Evolutionary conservation across 495 filamentous ascomycete species (phyloP).

Genomic region (Penicillium desertorum): DNA sequence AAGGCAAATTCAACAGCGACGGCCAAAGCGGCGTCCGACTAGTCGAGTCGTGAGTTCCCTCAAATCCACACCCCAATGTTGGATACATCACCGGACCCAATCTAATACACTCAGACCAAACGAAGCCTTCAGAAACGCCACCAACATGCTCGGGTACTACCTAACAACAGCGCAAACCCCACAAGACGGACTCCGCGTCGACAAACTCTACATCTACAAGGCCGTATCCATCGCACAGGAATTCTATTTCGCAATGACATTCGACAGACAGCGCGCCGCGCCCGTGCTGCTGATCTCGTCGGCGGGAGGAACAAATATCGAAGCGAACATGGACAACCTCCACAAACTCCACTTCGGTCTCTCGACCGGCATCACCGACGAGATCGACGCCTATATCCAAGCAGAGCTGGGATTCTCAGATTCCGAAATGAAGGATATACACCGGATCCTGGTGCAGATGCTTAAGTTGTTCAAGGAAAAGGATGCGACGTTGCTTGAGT

Average conservation of each 20-base stretch:
- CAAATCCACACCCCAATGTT: background rate
- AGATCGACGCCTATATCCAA: conserved; percentile 27
- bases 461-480: conserved; percentile 30
- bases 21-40: conserved; percentile 35
- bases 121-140: conserved; percentile 34
- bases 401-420: conserved; percentile 27
- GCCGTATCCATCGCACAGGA: conserved; percentile 29
- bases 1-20: conserved; percentile 34
- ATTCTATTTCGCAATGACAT: conserved; percentile 36
- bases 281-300: conserved; percentile 34
- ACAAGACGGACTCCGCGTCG: conserved; percentile 29
- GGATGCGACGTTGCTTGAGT: conserved; percentile 37
- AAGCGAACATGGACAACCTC: conserved; percentile 30
- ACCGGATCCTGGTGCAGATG: conserved; percentile 29
- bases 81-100: background rate
- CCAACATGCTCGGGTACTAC: conserved; percentile 34
- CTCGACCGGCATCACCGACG: conserved; percentile 22
- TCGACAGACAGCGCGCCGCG: conserved; percentile 31
- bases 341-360: conserved; percentile 30
- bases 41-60: conserved; percentile 25
- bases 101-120: conserved; percentile 17
- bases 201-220: conserved; percentile 39
- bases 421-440: conserved; percentile 22
- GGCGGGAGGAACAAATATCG: conserved; percentile 34
- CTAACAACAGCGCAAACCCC: conserved; percentile 37